phyloP scores from a whole-genome alignment of 768 basidiomycete genomes.

The Suillus plorans region DNA sequence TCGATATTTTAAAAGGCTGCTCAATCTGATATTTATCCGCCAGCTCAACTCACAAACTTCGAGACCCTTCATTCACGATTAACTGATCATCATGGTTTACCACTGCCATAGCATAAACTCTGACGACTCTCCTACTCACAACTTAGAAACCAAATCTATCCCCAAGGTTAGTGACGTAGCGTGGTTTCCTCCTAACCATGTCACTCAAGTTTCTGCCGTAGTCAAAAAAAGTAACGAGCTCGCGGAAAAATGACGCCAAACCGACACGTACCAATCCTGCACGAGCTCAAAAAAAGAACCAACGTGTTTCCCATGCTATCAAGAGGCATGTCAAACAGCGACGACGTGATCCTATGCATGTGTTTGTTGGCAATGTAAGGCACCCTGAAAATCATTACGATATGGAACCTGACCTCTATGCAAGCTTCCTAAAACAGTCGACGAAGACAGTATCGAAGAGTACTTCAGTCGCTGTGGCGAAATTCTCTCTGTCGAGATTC shows the following conservation, averaged over 20 bases:
- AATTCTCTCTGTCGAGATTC: conserved; percentile 22
- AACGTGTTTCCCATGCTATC: conserved; percentile 25
- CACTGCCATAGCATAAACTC: conserved; percentile 5
- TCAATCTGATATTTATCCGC: background rate
- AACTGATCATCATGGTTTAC: conserved; percentile 1
- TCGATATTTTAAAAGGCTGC: background rate
- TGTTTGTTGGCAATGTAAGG: conserved; percentile 66
- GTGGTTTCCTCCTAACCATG: background rate
- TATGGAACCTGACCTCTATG: background rate
- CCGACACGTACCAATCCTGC: conserved; percentile 1
- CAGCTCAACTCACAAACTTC: background rate
- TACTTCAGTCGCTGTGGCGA: conserved; percentile 27
- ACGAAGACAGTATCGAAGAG: conserved; percentile 20
- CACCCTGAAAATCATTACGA: background rate
- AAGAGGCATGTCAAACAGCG: conserved; percentile 14
- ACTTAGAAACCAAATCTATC: background rate
- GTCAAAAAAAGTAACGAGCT: conserved; percentile 5
- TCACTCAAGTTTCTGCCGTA: background rate
- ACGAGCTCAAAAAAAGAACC: background rate
- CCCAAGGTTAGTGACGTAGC: background rate
- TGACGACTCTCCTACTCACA: background rate
- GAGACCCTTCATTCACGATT: conserved; percentile 10
- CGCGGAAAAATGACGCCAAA: conserved; percentile 4
- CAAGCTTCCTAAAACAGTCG: conserved; percentile 10
- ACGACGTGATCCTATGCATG: conserved; percentile 18